Conservation (phyloP, 2,329 filamentous ascomycete genomes). For the Microsporum ferrugineum region DNA sequence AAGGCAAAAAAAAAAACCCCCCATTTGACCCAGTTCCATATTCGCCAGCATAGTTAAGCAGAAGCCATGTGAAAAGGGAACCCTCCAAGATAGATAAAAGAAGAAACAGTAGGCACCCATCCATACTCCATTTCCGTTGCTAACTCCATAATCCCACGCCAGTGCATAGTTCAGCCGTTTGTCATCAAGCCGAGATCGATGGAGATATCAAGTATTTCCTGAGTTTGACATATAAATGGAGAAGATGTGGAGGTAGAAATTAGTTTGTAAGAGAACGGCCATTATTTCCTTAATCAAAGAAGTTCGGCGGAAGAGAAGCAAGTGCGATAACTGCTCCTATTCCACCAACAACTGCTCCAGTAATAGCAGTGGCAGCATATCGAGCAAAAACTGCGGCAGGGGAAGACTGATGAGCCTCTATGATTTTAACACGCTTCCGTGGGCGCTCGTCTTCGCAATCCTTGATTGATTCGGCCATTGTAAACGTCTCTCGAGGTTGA, state of each 20-base stretch:
- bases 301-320: slow-evolving; percentile 33
- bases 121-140: not conserved
- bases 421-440: slow-evolving; percentile 22
- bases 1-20: too few species aligned
- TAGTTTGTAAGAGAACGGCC: not conserved
- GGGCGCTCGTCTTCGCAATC: slow-evolving; percentile 8
- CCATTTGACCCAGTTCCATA: not conserved
- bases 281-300: slow-evolving; percentile 25
- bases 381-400: slow-evolving; percentile 19
- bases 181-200: too few species aligned
- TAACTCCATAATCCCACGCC: not conserved
- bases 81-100: not conserved
- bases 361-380: slow-evolving; percentile 30
- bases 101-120: not conserved
- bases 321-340: slow-evolving; percentile 32
- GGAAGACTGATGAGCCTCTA: slow-evolving; percentile 10
- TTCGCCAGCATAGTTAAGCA: not conserved
- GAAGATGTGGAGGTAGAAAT: not conserved
- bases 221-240: too few species aligned
- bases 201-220: too few species aligned
- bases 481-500: not conserved
- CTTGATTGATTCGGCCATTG: not conserved
- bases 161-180: not conserved
- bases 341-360: slow-evolving; percentile 33
- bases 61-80: not conserved